Evolutionary conservation across 768 basidiomycete genomes (phyloP).

Genomic region (Pulveroboletus sp.): DNA sequence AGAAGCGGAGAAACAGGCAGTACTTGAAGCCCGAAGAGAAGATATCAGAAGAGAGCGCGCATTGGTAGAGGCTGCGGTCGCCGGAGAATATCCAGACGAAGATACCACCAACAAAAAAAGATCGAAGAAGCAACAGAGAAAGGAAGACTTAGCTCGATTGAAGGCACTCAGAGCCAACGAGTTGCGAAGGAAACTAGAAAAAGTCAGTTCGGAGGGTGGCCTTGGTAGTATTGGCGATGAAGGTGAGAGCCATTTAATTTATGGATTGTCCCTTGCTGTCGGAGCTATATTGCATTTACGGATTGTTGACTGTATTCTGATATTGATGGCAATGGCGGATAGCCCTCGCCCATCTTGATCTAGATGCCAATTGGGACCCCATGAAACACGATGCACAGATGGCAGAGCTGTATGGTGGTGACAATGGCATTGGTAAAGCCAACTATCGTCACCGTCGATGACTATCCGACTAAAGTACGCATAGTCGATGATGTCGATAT

Average conservation of each 20-base stretch:
- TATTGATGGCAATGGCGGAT: not conserved
- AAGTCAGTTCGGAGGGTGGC: conserved; percentile 68
- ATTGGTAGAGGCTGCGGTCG: conserved; percentile 59
- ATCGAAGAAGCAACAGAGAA: conserved; percentile 27
- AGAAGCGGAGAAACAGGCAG: conserved; percentile 53
- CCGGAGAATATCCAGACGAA: conserved; percentile 62
- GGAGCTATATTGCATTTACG: not conserved
- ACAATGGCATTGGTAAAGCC: conserved; percentile 34
- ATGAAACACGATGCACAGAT: conserved; percentile 81
- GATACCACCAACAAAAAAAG: conserved; percentile 60
- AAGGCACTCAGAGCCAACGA: conserved; percentile 85
- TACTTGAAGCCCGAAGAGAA: conserved; percentile 80
- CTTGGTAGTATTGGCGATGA: conserved; percentile 29
- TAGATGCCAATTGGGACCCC: conserved; percentile 94
- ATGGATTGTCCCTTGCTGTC: not conserved
- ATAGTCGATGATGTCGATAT: conserved; percentile 33
- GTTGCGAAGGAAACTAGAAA: conserved; percentile 67
- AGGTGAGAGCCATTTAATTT: conserved; percentile 15
- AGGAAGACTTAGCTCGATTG: conserved; percentile 76
- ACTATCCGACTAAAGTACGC: not conserved
- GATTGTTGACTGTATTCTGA: not conserved
- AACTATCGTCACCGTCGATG: not conserved
- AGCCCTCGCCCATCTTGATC: conserved; percentile 68
- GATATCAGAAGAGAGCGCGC: conserved; percentile 70
- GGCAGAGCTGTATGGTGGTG: conserved; percentile 62